A percentile compares a stretch with the other conserved stretches of the same genome.
Evolutionary conservation across 2,329 filamentous ascomycete genomes (phyloP).

Genomic region (Aspergillus sp.): DNA sequence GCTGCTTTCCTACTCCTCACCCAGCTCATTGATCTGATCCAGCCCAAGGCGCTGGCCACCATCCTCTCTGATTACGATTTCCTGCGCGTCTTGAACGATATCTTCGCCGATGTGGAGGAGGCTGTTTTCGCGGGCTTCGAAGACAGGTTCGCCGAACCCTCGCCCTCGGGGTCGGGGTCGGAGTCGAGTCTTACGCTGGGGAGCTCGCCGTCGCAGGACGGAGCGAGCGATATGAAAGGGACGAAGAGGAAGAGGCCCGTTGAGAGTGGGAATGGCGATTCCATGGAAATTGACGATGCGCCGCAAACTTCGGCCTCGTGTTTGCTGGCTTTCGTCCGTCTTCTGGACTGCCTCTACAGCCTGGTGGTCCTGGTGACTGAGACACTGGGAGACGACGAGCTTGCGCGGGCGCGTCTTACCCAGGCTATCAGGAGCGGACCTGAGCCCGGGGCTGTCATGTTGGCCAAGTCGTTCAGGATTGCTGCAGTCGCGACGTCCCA

Average conservation of each 20-base stretch:
- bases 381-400: constrained; percentile 17
- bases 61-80: constrained; percentile 64
- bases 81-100: constrained; percentile 54
- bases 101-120: constrained; percentile 48
- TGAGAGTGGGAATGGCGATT: constrained; percentile 13
- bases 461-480: constrained; percentile 27
- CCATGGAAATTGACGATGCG: constrained; percentile 22
- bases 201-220: constrained; percentile 15
- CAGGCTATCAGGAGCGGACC: constrained; percentile 30
- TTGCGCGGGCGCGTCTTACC: constrained; percentile 31
- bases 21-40: constrained; percentile 60
- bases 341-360: constrained; percentile 26
- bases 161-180: constrained; percentile 17
- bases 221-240: constrained; percentile 16
- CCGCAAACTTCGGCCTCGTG: constrained; percentile 22
- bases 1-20: constrained; percentile 47
- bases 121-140: constrained; percentile 18
- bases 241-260: constrained; percentile 31
- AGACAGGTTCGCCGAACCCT: constrained; percentile 12
- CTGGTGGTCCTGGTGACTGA: constrained; percentile 19
- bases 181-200: constrained; percentile 29
- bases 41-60: constrained; percentile 59
- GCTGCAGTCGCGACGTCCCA: constrained; percentile 22
- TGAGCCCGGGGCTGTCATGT: constrained; percentile 22
- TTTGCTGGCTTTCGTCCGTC: constrained; percentile 24